These are phyloP conservation scores for Zalaria sp. DNA, from an alignment of 2,329 filamentous ascomycete genomes.

Conservation along the genomic window DNA sequence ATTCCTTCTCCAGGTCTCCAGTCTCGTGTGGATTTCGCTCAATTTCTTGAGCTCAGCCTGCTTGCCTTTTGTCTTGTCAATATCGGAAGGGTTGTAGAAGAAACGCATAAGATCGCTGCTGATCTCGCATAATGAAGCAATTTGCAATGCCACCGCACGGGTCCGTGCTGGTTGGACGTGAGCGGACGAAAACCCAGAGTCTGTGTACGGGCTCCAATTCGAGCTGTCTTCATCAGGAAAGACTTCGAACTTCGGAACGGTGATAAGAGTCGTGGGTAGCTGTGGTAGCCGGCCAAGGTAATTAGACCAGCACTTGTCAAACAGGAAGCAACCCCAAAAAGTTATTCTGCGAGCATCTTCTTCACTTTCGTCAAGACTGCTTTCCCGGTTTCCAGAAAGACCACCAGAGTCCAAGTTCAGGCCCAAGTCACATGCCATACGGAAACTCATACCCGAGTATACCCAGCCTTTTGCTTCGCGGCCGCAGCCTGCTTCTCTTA, in stretches of 20 bases:
- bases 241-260: slow-evolving; percentile 77
- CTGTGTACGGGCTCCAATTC: slow-evolving; percentile 78
- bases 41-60: slow-evolving; percentile 80
- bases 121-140: slow-evolving; percentile 78
- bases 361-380: slow-evolving; percentile 60
- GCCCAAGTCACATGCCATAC: slow-evolving; percentile 91
- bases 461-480: slow-evolving; percentile 95
- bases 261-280: slow-evolving; percentile 64
- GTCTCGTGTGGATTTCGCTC: slow-evolving; percentile 74
- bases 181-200: slow-evolving; percentile 60
- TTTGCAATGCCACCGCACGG: slow-evolving; percentile 65
- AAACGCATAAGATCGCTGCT: slow-evolving; percentile 78
- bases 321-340: slow-evolving; percentile 96
- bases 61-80: slow-evolving; percentile 53
- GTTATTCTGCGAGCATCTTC: slow-evolving; percentile 82
- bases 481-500: slow-evolving; percentile 86
- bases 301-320: slow-evolving; percentile 98
- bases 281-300: slow-evolving; percentile 88
- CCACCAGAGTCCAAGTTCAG: slow-evolving; percentile 70
- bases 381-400: slow-evolving; percentile 40
- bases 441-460: slow-evolving; percentile 95
- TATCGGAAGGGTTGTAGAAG: slow-evolving; percentile 62
- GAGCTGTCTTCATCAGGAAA: slow-evolving; percentile 80
- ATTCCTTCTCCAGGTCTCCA: slow-evolving; percentile 79
- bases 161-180: slow-evolving; percentile 70